Conservation (phyloP, 495 filamentous ascomycete species). For the Filosporella fistucella region DNA sequence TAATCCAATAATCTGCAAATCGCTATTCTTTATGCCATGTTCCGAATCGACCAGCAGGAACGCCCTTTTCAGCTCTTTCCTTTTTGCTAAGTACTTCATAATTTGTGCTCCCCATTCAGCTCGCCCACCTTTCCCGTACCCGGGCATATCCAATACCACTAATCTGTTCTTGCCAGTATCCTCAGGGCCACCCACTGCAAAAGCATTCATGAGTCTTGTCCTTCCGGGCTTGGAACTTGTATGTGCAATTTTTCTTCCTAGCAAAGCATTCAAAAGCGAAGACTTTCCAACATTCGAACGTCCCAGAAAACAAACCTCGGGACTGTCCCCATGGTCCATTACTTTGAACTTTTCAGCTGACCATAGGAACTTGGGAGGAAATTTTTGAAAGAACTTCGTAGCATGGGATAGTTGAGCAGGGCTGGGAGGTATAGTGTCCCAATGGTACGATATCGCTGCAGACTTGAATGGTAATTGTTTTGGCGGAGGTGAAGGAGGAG, state of each 20-base stretch:
- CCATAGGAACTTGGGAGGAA: slow-evolving; percentile 63
- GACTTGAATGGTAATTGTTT: slow-evolving; percentile 1
- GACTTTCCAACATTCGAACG: slow-evolving; percentile 93
- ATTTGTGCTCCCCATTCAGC: slow-evolving; percentile 83
- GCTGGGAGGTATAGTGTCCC: slow-evolving; percentile 53
- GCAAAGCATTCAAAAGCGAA: slow-evolving; percentile 77
- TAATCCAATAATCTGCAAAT: slow-evolving; percentile 59
- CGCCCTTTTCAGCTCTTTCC: slow-evolving; percentile 73
- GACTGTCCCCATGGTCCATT: slow-evolving; percentile 50
- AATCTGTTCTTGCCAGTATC: slow-evolving; percentile 53
- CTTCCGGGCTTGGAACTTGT: slow-evolving; percentile 70
- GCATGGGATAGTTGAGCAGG: slow-evolving; percentile 49
- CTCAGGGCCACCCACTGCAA: slow-evolving; percentile 51
- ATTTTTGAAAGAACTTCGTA: slow-evolving; percentile 56
- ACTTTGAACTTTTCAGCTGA: slow-evolving; percentile 66
- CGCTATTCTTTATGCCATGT: slow-evolving; percentile 74
- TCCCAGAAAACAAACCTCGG: slow-evolving; percentile 60
- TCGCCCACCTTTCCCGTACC: slow-evolving; percentile 77
- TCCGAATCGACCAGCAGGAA: slow-evolving; percentile 79
- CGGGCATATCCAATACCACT: slow-evolving; percentile 84
- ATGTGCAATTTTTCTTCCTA: slow-evolving; percentile 55
- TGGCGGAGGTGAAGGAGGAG: background rate
- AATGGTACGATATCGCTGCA: slow-evolving; percentile 44
- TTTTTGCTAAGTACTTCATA: slow-evolving; percentile 69
- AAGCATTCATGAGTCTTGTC: slow-evolving; percentile 82